phyloP scores from a whole-genome alignment of 345 rosid species.

The Anacardium occidentale region DNA sequence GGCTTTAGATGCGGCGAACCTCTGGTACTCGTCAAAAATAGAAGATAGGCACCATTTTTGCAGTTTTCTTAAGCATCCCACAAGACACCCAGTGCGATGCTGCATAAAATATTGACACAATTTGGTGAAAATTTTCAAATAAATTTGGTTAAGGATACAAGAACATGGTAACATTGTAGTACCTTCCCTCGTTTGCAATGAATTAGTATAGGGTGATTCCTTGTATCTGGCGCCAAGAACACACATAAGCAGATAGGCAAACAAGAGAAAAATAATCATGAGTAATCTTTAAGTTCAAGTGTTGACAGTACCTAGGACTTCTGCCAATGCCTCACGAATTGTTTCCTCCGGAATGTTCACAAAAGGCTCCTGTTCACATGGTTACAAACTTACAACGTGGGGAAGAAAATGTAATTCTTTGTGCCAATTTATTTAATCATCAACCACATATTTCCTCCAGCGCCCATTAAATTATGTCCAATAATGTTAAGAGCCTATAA shows the following conservation, averaged over 20 bases:
- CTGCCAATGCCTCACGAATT: conserved; percentile 66
- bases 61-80: conserved; percentile 71
- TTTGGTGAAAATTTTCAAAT: not conserved
- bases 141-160: not conserved
- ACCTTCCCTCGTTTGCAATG: conserved; percentile 92
- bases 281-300: not conserved
- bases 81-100: conserved; percentile 81
- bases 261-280: not conserved
- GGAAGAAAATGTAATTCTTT: not conserved
- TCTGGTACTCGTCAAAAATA: conserved; percentile 72
- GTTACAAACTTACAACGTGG: not conserved
- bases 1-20: conserved; percentile 65
- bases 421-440: not conserved
- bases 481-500: not conserved
- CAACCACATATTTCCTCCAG: not conserved
- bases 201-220: conserved; percentile 68
- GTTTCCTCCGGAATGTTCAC: conserved; percentile 65
- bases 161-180: not conserved
- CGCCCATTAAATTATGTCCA: not conserved
- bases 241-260: conserved; percentile 13
- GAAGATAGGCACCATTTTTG: conserved; percentile 80
- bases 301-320: conserved; percentile 50
- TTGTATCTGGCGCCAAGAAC: conserved; percentile 40
- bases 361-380: conserved; percentile 60
- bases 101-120: conserved; percentile 20